phyloP scores from a whole-genome alignment of 805 yeast species.

The Ogataea minuta region DNA sequence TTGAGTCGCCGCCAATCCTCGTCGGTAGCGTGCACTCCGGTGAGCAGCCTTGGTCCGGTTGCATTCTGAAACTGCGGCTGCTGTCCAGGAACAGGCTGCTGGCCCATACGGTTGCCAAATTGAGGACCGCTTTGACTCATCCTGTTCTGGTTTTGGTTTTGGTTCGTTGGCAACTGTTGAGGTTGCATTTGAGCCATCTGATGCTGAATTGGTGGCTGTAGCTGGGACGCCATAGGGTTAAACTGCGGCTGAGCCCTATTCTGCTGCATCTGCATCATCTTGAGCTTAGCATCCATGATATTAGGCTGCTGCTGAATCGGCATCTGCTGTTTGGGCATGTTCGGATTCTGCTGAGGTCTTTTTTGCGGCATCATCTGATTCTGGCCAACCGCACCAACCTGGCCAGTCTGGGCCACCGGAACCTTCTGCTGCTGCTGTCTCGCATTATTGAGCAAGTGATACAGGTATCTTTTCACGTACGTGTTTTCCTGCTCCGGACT shows the following conservation, averaged over 20 bases:
- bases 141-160: conserved; percentile 24
- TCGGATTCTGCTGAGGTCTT: conserved; percentile 16
- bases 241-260: conserved; percentile 26
- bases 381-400: too few relatives aligned
- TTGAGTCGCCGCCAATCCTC: conserved; percentile 63
- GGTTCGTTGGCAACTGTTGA: conserved; percentile 35
- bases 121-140: conserved; percentile 20
- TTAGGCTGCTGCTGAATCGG: conserved; percentile 25
- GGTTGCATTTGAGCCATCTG: conserved; percentile 16
- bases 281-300: conserved; percentile 16
- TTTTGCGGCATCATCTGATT: conserved; percentile 15
- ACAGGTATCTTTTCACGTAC: conserved; percentile 34
- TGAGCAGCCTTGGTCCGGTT: conserved; percentile 29
- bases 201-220: conserved; percentile 13
- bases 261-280: conserved; percentile 25
- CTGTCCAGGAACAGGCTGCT: conserved; percentile 15
- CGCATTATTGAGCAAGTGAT: conserved; percentile 27
- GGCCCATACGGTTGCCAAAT: conserved; percentile 13
- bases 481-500: conserved; percentile 35
- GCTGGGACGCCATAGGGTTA: conserved; percentile 8
- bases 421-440: conserved; percentile 21
- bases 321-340: conserved; percentile 15
- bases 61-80: conserved; percentile 11
- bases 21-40: conserved; percentile 45
- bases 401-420: conserved; percentile 9